Base-by-base conservation (phyloP, 2,329 filamentous ascomycete genomes). In the Aspergillus uvarum region DNA sequence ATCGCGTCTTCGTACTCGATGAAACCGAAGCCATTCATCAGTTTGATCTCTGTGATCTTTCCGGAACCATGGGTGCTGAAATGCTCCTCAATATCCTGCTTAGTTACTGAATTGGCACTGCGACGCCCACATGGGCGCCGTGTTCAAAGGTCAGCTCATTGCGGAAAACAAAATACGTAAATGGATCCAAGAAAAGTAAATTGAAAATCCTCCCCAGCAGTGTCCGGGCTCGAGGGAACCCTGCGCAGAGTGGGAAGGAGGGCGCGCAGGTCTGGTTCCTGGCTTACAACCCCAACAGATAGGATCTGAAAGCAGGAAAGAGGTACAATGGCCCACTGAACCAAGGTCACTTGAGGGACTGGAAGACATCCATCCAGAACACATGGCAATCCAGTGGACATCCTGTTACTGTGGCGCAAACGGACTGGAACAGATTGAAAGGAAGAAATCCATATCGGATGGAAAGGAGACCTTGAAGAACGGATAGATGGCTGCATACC, bases 21-120 rank as follows among this genome's bases (percentile, higher is more conserved):
- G 83, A 99, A 99, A 77, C 95, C 95, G 76, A 99, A 99, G 74
- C 95, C 95, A 77, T 96, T 98, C 95, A 99, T 99, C 66, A 99
- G 87, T 84, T 99, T 99, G 82, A 99, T 94, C 82, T 99, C 95
- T 69, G 90, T 95, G 76, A 99, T 98, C 78, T 96, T 92, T 78
- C 95, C 95, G 70, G 92, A 94, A 76, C 94, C 95, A 87, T 97
- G 92, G 74, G 88, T 92, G 77, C 89, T 89, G 81, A 99, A 99
- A 80, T 98, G 94, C 72, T 88, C 87, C 81, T 98, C 93, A 77
- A 99, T 90, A 77, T 99, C 94, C 79, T 91, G 88, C 83, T 98
- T 98, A 80, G 93, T 97, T 82, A 91, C 93, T 96, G 81, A 76
- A 72, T 75, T 74, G 72, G 71, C 58, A 55, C 66, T 66, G 69